These are phyloP conservation scores for Amaranthus cruentus DNA, from an alignment of 148 eudicot species.

Conservation along the genomic window DNA sequence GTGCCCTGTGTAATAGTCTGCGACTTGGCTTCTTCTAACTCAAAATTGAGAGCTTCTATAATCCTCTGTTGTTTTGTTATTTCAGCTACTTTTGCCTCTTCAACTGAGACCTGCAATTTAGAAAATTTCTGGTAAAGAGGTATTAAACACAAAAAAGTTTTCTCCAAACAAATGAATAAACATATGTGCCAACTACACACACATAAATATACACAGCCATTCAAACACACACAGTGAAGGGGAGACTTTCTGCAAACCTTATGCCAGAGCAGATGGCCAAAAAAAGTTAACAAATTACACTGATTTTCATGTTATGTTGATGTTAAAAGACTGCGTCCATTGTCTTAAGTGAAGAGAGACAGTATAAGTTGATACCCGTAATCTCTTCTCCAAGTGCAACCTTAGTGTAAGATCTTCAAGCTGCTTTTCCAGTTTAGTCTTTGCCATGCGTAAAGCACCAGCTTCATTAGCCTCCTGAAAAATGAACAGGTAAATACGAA, in stretches of 20 bases:
- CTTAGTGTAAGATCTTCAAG: constrained; percentile 92
- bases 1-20: constrained; percentile 56
- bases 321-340: no score
- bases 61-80: constrained; percentile 61
- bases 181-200: no score
- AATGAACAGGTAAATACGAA: constrained; percentile 8
- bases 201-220: no score
- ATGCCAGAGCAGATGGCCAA: no score
- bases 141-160: background rate
- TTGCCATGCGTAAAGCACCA: constrained; percentile 93
- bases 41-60: constrained; percentile 57
- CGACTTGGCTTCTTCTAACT: constrained; percentile 76
- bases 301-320: no score
- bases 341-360: no score
- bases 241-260: background rate
- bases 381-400: constrained; percentile 79
- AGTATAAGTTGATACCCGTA: constrained; percentile 53
- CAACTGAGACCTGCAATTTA: constrained; percentile 70
- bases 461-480: constrained; percentile 95
- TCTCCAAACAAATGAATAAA: background rate
- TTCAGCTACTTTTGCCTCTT: constrained; percentile 68
- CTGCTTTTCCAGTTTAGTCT: constrained; percentile 88
- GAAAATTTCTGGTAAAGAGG: constrained; percentile 1
- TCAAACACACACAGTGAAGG: background rate
- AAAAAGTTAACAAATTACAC: no score